Evolutionary conservation across 306 rosid species (phyloP).

Genomic region (Heteromeles arbutifolia): DNA sequence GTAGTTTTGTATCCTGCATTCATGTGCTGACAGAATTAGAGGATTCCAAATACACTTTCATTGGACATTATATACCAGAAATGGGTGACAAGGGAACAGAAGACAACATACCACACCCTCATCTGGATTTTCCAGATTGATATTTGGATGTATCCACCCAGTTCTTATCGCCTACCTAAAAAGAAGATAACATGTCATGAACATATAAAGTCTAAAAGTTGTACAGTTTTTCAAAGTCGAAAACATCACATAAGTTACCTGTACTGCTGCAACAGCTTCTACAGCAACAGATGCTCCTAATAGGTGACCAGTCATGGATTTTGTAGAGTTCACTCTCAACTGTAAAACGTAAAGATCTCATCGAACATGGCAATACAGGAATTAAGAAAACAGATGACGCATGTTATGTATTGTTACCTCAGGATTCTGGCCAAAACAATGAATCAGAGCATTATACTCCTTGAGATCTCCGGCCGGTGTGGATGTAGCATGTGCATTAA

Average conservation of each 20-base stretch:
- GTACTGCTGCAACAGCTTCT: constrained; percentile 92
- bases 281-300: constrained; percentile 96
- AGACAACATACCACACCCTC: constrained; percentile 66
- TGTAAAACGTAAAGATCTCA: constrained; percentile 27
- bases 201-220: neutral
- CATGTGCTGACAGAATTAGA: constrained; percentile 18
- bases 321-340: constrained; percentile 84
- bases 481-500: constrained; percentile 95
- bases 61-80: neutral
- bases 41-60: neutral
- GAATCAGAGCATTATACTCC: constrained; percentile 82
- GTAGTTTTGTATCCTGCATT: constrained; percentile 44
- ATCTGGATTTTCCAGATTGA: constrained; percentile 87
- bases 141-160: constrained; percentile 96
- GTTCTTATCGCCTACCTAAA: constrained; percentile 71
- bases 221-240: neutral
- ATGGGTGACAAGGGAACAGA: constrained; percentile 1
- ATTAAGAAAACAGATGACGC: neutral
- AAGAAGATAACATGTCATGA: constrained; percentile 11
- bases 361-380: constrained; percentile 5
- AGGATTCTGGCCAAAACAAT: constrained; percentile 83
- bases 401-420: constrained; percentile 37
- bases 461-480: constrained; percentile 90
- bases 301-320: constrained; percentile 94
- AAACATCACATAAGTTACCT: constrained; percentile 38